Evolutionary conservation across 2,329 filamentous ascomycete species (phyloP).

Genomic region (Phaeoacremonium minimum): DNA sequence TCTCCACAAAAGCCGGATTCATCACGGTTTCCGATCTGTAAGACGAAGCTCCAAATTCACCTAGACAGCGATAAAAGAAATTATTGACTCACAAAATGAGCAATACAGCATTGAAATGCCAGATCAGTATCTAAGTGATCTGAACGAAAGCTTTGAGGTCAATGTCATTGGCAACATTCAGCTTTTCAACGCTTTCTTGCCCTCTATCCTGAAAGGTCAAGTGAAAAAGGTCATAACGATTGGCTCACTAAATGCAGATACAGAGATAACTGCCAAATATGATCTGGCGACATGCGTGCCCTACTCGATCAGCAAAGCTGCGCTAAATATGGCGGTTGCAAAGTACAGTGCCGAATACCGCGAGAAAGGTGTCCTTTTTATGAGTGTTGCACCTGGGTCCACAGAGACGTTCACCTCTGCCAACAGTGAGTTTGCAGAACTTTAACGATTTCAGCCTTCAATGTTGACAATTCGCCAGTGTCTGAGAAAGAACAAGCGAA

Average conservation of each 20-base stretch:
- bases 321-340: slow-evolving; percentile 46
- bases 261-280: slow-evolving; percentile 30
- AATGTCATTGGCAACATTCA: slow-evolving; percentile 51
- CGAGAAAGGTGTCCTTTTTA: slow-evolving; percentile 45
- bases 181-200: slow-evolving; percentile 47
- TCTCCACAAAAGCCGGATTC: neutral
- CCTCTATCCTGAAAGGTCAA: slow-evolving; percentile 43
- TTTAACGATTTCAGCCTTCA: too few species aligned
- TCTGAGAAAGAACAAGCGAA: slow-evolving; percentile 17
- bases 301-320: slow-evolving; percentile 48
- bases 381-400: slow-evolving; percentile 46
- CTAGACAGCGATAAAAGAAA: too few species aligned
- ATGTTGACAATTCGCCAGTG: slow-evolving; percentile 4
- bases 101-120: slow-evolving; percentile 22
- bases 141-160: slow-evolving; percentile 28
- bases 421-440: slow-evolving; percentile 17
- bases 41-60: neutral
- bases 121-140: slow-evolving; percentile 25
- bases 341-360: slow-evolving; percentile 48
- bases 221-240: slow-evolving; percentile 51
- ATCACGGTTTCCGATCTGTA: neutral
- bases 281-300: slow-evolving; percentile 17
- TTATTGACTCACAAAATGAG: neutral
- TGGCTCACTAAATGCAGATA: slow-evolving; percentile 42
- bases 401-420: slow-evolving; percentile 34